Base-by-base conservation (phyloP, 176 grass and related monocot species). In the Ensete glaucum region DNA sequence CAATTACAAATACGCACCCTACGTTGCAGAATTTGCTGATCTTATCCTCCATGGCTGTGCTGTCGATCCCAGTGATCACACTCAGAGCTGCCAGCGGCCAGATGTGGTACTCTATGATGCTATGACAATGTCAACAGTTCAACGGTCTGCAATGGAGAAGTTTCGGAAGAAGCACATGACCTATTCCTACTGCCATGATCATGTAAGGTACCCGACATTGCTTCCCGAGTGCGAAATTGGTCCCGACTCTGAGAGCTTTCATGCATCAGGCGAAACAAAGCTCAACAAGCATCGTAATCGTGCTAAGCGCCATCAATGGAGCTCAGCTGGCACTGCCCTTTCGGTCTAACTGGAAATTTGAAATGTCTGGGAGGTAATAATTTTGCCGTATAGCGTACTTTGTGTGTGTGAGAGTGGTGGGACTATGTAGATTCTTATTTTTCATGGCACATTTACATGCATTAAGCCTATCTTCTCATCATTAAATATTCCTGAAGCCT, bases 151-250 rank as follows among this genome's bases (percentile, higher is more conserved):
- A 50, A 96, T 91, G 92, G 88, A 84, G 74, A 69, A 64, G 74
- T 87, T 85, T 78, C 82, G 92, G 1, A 71, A 82, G 74, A 79
- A 82, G 58, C 24, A 96, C 84, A 81, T 96, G 92, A 89, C 86
- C 66, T 96, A 96, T 54, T 84, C 88, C 3, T 96, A 91, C 81
- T 96, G 92, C 82, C 85, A 96, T 77, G 92, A 96, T 59, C 85
- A 82, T 29, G 26, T 81, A 17, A 76, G 92, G 73, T 96, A 96
- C 70, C 49, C 53, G 6, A 53, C 64, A 64, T 88, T 84, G 26
- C 78, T 82, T 56, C 64, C 71, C 26, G 92, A 96, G 76, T 91
- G 89, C 80, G 52, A 50, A 9, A 43, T 83, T n/a, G 89, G 86
- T 54, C 71, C 67, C 12, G 86, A 96, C 82, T 80, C 77, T 13